Conservation (phyloP, 2,329 filamentous ascomycete species). For the Annulohypoxylon truncatum region DNA sequence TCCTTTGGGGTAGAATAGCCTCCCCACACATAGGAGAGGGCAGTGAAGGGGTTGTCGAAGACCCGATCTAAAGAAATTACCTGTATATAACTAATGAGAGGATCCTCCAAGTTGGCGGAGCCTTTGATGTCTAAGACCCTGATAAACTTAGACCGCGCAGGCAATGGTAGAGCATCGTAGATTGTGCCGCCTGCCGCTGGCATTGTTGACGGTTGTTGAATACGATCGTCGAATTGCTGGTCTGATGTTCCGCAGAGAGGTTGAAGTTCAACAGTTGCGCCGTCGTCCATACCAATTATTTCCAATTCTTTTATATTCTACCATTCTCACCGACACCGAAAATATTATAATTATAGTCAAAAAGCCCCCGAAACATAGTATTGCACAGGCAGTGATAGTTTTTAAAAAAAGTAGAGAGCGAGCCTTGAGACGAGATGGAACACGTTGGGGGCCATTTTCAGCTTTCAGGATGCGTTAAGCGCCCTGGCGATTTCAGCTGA, state of each 20-base stretch:
- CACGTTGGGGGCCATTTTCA: neutral
- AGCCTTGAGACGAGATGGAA: neutral
- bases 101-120: neutral
- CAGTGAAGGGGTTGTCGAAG: neutral
- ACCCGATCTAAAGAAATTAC: neutral
- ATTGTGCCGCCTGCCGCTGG: neutral
- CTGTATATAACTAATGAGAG: neutral
- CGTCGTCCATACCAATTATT: neutral
- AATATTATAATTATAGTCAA: neutral
- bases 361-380: neutral
- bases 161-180: neutral
- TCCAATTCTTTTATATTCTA: neutral
- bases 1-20: neutral
- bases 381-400: neutral
- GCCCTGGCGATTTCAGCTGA: neutral
- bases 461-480: neutral
- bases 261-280: neutral
- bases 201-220: neutral
- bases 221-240: neutral
- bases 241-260: neutral
- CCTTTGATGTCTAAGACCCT: neutral
- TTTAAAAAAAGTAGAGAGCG: neutral
- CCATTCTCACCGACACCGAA: neutral
- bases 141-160: neutral
- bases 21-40: slow-evolving; percentile 11